Conservation (phyloP, 768 basidiomycete genomes). For the Lactarius deliciosus region DNA sequence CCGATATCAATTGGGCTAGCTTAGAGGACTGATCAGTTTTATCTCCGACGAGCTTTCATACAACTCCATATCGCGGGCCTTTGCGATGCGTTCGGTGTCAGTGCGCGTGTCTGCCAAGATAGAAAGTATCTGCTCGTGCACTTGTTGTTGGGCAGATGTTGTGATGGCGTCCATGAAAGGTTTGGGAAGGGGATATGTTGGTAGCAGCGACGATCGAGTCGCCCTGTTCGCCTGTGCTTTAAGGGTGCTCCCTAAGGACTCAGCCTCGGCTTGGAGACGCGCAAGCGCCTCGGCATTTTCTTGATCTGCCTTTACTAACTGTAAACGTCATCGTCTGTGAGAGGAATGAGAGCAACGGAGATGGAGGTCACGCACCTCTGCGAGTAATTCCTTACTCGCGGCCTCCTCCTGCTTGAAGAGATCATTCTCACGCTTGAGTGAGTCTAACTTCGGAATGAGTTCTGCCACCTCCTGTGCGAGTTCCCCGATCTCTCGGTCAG, state of each 20-base stretch:
- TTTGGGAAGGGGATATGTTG: constrained; percentile 4
- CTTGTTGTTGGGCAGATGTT: constrained; percentile 4
- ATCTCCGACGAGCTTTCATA: constrained; percentile 22
- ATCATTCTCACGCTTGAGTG: constrained; percentile 13
- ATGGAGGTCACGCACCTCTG: constrained; percentile 29
- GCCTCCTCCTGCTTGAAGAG: constrained; percentile 30
- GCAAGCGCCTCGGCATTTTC: constrained; percentile 17
- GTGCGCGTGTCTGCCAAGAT: constrained; percentile 12
- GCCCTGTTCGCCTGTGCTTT: constrained; percentile 9
- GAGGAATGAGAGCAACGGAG: not conserved
- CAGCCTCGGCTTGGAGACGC: constrained; percentile 18
- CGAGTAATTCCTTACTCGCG: constrained; percentile 24
- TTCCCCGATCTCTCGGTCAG: constrained; percentile 25
- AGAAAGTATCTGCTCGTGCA: constrained; percentile 17
- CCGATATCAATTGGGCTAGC: constrained; percentile 17
- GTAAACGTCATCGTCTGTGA: not conserved
- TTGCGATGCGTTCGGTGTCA: constrained; percentile 13
- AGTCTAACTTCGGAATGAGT: constrained; percentile 17
- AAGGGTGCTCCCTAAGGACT: constrained; percentile 9
- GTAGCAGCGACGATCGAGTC: not conserved
- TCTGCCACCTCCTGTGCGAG: constrained; percentile 26
- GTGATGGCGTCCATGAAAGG: constrained; percentile 17
- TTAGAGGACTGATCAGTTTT: constrained; percentile 18
- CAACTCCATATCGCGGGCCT: constrained; percentile 17
- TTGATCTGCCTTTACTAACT: constrained; percentile 26